Conservation (phyloP, 106 monocot genomes). For the Dendrobium catenatum region DNA sequence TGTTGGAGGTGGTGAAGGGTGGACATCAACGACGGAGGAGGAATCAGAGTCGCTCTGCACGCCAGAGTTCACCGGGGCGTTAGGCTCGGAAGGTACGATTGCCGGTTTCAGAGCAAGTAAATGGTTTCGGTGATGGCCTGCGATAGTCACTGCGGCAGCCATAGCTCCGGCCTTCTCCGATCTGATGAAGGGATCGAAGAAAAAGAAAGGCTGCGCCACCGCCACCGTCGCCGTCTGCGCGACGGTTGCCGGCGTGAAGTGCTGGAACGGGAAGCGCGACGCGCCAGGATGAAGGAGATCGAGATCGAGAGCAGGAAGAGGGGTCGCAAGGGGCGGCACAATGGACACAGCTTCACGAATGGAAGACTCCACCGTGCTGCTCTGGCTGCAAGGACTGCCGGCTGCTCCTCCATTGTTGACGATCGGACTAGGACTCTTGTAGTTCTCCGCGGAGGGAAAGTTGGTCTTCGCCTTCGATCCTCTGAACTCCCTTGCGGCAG, state of each 20-base stretch:
- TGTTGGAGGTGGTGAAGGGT: neutral
- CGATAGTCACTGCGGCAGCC: constrained; percentile 7
- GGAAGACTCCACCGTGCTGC: constrained; percentile 53
- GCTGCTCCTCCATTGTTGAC: neutral
- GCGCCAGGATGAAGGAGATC: constrained; percentile 15
- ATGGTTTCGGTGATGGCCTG: neutral
- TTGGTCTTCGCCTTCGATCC: constrained; percentile 36
- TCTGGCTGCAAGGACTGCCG: constrained; percentile 45
- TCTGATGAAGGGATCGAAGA: constrained; percentile 20
- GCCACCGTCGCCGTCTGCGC: neutral
- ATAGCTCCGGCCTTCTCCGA: constrained; percentile 13
- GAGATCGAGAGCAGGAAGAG: constrained; percentile 21
- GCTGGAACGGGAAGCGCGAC: constrained; percentile 26
- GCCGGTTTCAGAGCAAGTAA: neutral
- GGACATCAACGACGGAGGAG: constrained; percentile 16
- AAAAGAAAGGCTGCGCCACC: constrained; percentile 16
- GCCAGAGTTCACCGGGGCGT: neutral
- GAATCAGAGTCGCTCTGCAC: constrained; percentile 28
- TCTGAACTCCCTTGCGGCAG: constrained; percentile 29
- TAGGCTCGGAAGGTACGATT: neutral
- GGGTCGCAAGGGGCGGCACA: constrained; percentile 13
- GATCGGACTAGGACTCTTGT: neutral
- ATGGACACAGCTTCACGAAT: constrained; percentile 11
- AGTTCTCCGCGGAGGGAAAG: constrained; percentile 21
- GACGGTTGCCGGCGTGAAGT: neutral